Conservation (phyloP, 805 yeast species). For the Suhomyces canberraensis region DNA sequence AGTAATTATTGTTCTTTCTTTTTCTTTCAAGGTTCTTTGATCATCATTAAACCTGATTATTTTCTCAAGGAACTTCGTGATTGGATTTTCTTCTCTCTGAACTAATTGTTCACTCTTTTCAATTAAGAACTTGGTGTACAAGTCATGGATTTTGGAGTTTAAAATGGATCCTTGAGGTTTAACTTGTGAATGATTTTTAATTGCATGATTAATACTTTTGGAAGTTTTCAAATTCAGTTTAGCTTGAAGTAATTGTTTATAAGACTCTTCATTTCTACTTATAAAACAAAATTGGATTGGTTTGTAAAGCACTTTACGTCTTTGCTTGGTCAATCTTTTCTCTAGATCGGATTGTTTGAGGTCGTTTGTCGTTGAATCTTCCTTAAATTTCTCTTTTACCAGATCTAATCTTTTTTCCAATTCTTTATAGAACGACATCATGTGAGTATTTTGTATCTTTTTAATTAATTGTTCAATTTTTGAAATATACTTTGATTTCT, state of each 20-base stretch:
- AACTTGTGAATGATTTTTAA: background rate
- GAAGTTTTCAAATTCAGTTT: slow-evolving; percentile 3
- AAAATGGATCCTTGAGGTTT: background rate
- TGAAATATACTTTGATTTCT: slow-evolving; percentile 14
- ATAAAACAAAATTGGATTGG: slow-evolving; percentile 25
- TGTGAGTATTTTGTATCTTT: slow-evolving; percentile 12
- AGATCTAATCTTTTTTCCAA: slow-evolving; percentile 7
- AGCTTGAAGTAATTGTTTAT: slow-evolving; percentile 10
- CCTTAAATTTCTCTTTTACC: background rate
- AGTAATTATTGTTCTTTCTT: slow-evolving; percentile 11
- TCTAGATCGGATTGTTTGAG: slow-evolving; percentile 2
- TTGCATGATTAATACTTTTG: background rate
- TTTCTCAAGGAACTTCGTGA: slow-evolving; percentile 14
- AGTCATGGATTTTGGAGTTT: slow-evolving; percentile 7
- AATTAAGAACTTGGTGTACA: slow-evolving; percentile 7
- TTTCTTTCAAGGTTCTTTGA: slow-evolving; percentile 14
- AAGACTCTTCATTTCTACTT: slow-evolving; percentile 14
- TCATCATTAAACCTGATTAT: slow-evolving; percentile 15
- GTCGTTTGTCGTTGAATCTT: background rate
- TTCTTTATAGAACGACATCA: slow-evolving; percentile 5
- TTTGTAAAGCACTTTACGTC: slow-evolving; percentile 17
- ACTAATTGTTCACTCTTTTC: slow-evolving; percentile 8
- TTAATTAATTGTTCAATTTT: slow-evolving; percentile 11
- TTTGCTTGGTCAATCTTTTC: slow-evolving; percentile 11
- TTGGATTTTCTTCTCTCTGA: slow-evolving; percentile 11